phyloP scores from a whole-genome alignment of 163 green algal genomes.

The Scenedesmus sp. region DNA sequence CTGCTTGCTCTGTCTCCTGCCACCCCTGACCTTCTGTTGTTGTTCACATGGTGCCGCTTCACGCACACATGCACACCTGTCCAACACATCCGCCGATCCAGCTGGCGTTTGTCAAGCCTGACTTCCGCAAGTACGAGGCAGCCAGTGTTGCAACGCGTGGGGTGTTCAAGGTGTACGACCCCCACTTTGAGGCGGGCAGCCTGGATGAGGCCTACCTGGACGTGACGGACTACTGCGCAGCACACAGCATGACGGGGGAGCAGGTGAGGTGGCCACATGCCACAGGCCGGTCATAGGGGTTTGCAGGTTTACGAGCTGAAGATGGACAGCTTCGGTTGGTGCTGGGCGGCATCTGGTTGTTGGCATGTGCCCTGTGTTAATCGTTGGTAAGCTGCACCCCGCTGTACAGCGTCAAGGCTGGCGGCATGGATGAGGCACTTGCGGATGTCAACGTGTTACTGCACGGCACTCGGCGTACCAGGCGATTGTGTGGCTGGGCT shows the following conservation, averaged over 20 bases:
- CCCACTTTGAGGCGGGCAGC: slow-evolving; percentile 75
- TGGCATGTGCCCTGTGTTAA: no score
- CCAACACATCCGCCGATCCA: not conserved
- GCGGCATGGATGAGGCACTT: not conserved
- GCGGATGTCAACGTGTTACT: no score
- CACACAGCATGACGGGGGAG: slow-evolving; percentile 63
- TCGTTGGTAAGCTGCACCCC: no score
- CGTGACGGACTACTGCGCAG: slow-evolving; percentile 84
- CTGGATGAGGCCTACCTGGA: slow-evolving; percentile 95
- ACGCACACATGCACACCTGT: not conserved
- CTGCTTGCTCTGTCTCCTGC: slow-evolving; percentile 33
- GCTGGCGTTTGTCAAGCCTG: slow-evolving; percentile 75
- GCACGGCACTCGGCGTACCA: no score
- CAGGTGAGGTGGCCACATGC: slow-evolving; percentile 40
- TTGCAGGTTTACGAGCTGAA: no score
- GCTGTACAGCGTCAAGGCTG: no score
- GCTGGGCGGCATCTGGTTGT: no score
- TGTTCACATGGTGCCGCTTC: not conserved
- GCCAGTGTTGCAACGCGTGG: slow-evolving; percentile 62
- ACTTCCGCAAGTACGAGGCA: slow-evolving; percentile 92
- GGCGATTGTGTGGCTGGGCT: no score
- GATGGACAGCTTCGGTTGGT: not conserved
- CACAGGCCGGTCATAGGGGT: no score
- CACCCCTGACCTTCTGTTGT: not conserved
- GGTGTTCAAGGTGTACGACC: slow-evolving; percentile 84